A percentile compares a stretch with the other conserved stretches of the same genome.
These are phyloP conservation scores for Venturia pyrina DNA, from an alignment of 2,329 filamentous ascomycete genomes.

Conservation along the genomic window DNA sequence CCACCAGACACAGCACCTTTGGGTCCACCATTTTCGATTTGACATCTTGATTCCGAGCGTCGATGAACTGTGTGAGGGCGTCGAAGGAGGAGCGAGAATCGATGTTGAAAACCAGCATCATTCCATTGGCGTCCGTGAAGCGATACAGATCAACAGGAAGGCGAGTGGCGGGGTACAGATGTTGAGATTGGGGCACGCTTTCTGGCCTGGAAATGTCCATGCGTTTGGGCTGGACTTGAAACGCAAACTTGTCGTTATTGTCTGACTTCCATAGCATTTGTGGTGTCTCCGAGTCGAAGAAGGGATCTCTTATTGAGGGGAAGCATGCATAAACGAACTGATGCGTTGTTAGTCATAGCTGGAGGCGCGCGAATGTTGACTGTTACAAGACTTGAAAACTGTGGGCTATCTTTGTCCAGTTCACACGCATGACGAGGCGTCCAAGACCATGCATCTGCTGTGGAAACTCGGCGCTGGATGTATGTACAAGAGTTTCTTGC, in stretches of 20 bases:
- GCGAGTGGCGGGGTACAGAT: conserved; percentile 3
- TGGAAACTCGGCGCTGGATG: neutral
- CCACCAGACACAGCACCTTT: conserved; percentile 2
- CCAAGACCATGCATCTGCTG: neutral
- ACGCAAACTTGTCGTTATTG: neutral
- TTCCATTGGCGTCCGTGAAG: neutral
- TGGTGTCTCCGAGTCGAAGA: conserved; percentile 1
- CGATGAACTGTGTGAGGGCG: neutral
- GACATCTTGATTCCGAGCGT: neutral
- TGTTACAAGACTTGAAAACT: too few relatives aligned
- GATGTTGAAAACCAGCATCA: conserved; percentile 3
- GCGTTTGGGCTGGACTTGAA: neutral
- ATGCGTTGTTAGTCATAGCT: neutral
- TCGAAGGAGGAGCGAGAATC: conserved; percentile 7
- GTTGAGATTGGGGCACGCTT: neutral
- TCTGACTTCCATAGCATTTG: conserved; percentile 6
- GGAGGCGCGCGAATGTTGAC: neutral
- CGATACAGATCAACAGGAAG: neutral
- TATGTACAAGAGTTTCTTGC: neutral
- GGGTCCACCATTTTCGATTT: neutral
- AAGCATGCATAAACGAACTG: conserved; percentile 7
- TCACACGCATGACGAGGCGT: neutral
- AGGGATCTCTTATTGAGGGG: conserved; percentile 1
- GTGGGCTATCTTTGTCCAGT: neutral
- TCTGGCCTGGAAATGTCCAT: conserved; percentile 1